phyloP scores from a whole-genome alignment of 2,329 filamentous ascomycete genomes.

The Colletotrichum kahawae region DNA sequence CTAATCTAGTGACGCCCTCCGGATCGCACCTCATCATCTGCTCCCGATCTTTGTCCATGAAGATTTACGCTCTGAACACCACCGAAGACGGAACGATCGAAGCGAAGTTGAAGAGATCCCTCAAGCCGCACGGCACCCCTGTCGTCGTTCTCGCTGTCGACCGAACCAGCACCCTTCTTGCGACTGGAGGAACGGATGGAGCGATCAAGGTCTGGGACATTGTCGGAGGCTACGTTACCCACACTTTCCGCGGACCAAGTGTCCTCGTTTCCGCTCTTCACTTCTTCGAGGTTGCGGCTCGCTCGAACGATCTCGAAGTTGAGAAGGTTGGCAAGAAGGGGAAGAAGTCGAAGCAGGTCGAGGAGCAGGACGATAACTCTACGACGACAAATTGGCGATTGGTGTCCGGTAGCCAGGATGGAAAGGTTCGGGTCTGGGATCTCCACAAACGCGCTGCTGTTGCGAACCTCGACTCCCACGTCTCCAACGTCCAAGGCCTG shows the following conservation, averaged over 20 bases:
- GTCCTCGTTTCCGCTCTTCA: slow-evolving; percentile 89
- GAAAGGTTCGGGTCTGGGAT: slow-evolving; percentile 91
- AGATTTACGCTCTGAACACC: slow-evolving; percentile 77
- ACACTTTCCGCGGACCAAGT: slow-evolving; percentile 92
- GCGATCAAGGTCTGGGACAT: slow-evolving; percentile 98
- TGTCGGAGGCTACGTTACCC: slow-evolving; percentile 85
- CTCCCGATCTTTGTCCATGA: slow-evolving; percentile 95
- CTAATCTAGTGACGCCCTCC: slow-evolving; percentile 75
- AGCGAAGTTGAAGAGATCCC: slow-evolving; percentile 73
- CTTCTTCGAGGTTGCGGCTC: slow-evolving; percentile 79
- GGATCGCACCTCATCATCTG: slow-evolving; percentile 88
- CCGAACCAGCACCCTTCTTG: slow-evolving; percentile 84
- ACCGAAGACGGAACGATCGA: slow-evolving; percentile 65
- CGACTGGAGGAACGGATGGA: slow-evolving; percentile 92
- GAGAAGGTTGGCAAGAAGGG: slow-evolving; percentile 44
- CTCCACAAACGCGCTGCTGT: slow-evolving; percentile 81
- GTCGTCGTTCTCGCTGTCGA: slow-evolving; percentile 88
- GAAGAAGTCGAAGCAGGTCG: slow-evolving; percentile 48
- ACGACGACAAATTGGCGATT: slow-evolving; percentile 71
- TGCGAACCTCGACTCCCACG: slow-evolving; percentile 85
- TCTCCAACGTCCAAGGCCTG: slow-evolving; percentile 89
- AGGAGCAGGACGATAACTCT: slow-evolving; percentile 40
- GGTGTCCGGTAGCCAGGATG: slow-evolving; percentile 92
- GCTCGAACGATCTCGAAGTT: slow-evolving; percentile 43
- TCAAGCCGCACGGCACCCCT: slow-evolving; percentile 90